A percentile compares a stretch with the other conserved stretches of the same genome.
These are phyloP conservation scores for Pestalotiopsis sp. DNA, from an alignment of 2,329 filamentous ascomycete species.

Conservation along the genomic window DNA sequence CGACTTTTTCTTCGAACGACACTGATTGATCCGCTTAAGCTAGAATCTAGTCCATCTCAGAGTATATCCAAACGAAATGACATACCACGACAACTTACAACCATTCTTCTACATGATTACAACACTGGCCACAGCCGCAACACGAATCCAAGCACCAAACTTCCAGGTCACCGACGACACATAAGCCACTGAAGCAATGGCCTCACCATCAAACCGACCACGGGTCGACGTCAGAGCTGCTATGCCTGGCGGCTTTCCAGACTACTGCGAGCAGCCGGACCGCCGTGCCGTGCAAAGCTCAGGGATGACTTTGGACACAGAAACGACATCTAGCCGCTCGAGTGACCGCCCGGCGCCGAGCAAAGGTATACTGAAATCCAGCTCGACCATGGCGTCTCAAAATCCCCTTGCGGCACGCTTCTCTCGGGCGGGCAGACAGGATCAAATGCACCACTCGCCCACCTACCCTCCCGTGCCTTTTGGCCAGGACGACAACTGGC, in stretches of 20 bases:
- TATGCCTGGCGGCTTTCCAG: constrained; percentile 28
- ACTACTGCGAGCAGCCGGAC: constrained; percentile 20
- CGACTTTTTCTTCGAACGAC: constrained; percentile 11
- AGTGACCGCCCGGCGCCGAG: constrained; percentile 21
- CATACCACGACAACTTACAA: constrained; percentile 4
- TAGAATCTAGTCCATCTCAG: not conserved
- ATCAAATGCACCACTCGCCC: constrained; percentile 16
- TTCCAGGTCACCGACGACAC: constrained; percentile 19
- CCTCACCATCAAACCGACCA: constrained; percentile 19
- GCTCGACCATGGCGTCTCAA: constrained; percentile 17
- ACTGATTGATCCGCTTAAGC: constrained; percentile 15
- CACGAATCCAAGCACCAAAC: not conserved
- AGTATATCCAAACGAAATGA: constrained; percentile 4
- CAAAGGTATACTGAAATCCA: constrained; percentile 28
- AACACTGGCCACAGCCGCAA: not conserved
- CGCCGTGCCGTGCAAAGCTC: constrained; percentile 14
- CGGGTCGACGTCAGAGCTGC: constrained; percentile 20
- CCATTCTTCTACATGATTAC: not conserved
- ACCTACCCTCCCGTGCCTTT: constrained; percentile 13
- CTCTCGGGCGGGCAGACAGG: constrained; percentile 25
- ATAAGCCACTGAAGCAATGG: constrained; percentile 20
- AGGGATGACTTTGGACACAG: constrained; percentile 23
- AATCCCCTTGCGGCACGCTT: constrained; percentile 30
- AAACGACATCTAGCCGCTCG: constrained; percentile 24
- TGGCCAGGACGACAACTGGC: constrained; percentile 23